Conservation (phyloP, 306 rosid species). For the Neltuma alba region DNA sequence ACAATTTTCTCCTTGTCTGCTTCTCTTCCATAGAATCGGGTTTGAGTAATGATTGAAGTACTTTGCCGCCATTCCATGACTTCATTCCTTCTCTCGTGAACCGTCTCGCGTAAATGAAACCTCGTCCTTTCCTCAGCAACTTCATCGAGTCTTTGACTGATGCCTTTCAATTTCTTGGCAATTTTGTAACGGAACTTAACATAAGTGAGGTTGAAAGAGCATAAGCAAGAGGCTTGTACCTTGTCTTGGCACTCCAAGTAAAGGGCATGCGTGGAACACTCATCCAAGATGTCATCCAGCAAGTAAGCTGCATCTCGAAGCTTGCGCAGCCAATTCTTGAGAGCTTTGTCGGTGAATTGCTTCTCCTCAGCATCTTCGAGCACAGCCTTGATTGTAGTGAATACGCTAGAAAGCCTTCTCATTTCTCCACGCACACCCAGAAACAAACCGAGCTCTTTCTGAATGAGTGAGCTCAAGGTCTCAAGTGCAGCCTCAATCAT, state of each 20-base stretch:
- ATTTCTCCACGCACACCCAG: neutral
- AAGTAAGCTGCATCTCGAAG: neutral
- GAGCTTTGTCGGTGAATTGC: neutral
- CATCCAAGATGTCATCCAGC: slow-evolving; percentile 38
- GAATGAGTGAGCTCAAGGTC: neutral
- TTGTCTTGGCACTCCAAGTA: neutral
- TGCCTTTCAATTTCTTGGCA: neutral
- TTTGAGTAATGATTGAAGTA: neutral
- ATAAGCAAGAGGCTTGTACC: neutral
- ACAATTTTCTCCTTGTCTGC: neutral
- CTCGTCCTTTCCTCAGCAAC: neutral
- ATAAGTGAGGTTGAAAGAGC: neutral
- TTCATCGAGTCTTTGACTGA: neutral
- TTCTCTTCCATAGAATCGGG: slow-evolving; percentile 32
- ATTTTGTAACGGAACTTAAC: neutral
- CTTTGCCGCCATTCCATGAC: neutral
- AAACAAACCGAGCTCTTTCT: neutral
- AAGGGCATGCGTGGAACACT: slow-evolving; percentile 5
- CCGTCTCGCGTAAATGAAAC: neutral
- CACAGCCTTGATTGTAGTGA: neutral
- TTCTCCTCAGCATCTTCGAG: slow-evolving; percentile 2
- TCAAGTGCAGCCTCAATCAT: neutral
- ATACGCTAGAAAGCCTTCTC: neutral
- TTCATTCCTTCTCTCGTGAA: neutral
- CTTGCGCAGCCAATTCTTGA: neutral